phyloP scores from a whole-genome alignment of 1,139 yeast species.

The Saccharomyces hybrid region DNA sequence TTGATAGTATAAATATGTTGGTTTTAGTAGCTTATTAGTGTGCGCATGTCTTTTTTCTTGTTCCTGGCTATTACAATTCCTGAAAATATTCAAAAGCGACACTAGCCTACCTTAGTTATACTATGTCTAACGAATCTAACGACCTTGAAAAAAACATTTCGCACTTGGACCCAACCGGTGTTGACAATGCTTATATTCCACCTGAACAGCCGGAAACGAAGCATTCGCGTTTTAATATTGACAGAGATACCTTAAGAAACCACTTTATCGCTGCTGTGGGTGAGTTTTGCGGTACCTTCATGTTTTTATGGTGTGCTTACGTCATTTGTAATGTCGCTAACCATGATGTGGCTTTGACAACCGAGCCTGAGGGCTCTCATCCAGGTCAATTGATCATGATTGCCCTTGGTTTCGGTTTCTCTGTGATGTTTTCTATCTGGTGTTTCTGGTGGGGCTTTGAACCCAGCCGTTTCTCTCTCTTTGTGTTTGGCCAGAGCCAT shows the following conservation, averaged over 20 bases:
- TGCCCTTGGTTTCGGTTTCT: constrained; percentile 78
- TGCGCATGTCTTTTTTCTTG: neutral
- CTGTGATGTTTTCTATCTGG: constrained; percentile 68
- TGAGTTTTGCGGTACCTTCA: constrained; percentile 78
- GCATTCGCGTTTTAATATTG: constrained; percentile 3
- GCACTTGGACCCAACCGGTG: neutral
- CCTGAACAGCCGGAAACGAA: neutral
- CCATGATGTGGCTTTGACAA: constrained; percentile 44
- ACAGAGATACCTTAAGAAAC: constrained; percentile 38
- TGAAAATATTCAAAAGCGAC: neutral
- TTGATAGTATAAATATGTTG: neutral
- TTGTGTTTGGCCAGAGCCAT: constrained; percentile 63
- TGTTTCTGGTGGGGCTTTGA: constrained; percentile 81
- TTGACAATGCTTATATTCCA: neutral
- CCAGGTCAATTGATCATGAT: constrained; percentile 69
- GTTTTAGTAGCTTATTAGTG: neutral
- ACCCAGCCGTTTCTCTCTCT: constrained; percentile 78
- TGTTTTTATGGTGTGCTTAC: constrained; percentile 73
- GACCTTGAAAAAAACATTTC: neutral
- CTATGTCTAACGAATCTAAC: neutral
- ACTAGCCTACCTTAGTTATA: neutral
- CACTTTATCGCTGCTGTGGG: constrained; percentile 46
- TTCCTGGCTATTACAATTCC: neutral
- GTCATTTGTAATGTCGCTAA: constrained; percentile 80
- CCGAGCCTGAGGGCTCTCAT: constrained; percentile 39